Evolutionary conservation across 83 land plant genomes (phyloP), one percentile per base, ranked within the genome.

Genomic region (Picea abies): DNA sequence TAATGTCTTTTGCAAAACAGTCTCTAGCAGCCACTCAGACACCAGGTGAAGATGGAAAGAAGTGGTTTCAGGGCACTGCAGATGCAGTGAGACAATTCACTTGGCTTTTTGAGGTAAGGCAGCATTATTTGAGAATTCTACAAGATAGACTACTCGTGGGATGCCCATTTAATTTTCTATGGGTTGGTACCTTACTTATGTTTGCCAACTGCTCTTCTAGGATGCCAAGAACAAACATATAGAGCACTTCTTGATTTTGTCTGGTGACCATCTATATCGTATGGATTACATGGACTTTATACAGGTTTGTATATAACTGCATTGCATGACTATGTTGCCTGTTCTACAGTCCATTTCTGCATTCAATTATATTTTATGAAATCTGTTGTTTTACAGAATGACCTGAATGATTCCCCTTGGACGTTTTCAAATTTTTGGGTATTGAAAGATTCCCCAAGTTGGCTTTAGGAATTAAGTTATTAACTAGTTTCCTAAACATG

Each of bases 11-110:
- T 25, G 66, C 72, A 63, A 63, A 96, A 95, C 95, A 94, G 96
- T 88, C 88, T 22, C 76, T 95, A 62, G 96, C 98, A 65, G 98
- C 98, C 29, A 93, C 98, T 76, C 98, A 95, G 83, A 92, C 93
- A 44, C 93, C 93, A 26, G 97, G 97, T 12, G 93, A 93, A 69
- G 81, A 88, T 0, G 98, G 96, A 15, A 94, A 90, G 83, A 87
- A 82, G 29, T 95, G 98, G 98, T 95, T 93, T 78, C 96, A 93
- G 78, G 98, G 98, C 10, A 95, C 98, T 49, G 98, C 98, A 41
- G 96, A 95, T 87, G 98, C 98, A 37, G 98, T 93, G n/a, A 22
- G 94, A 35, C 98, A 95, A 76, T 95, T 92, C 77, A 88, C 87
- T 60, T 95, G 98, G 98, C 88, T 90, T 14, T 90, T 92, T 85